Base-by-base conservation (phyloP, 352 stramenopile species). In the Globisporangium yorkense region DNA sequence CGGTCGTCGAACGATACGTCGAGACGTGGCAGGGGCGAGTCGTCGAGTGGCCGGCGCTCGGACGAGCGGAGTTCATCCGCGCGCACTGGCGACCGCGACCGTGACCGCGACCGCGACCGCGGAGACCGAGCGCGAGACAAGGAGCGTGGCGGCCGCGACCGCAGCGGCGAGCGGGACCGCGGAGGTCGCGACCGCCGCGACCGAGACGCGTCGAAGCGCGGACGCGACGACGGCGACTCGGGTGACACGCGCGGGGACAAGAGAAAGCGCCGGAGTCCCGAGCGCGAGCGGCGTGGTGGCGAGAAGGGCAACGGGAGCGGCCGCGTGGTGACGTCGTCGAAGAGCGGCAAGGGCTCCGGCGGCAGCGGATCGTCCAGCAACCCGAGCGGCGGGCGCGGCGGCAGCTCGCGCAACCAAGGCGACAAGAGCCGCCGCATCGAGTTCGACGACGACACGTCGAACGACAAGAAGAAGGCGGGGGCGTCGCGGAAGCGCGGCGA, bases 361-460 rank as follows among this genome's bases (percentile, higher is more conserved):
- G 27, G 27, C 3, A 16, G 39, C 2, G 37, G 37, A 13, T 18
- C 37, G 12, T 18, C 37, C 10, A 18, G 37, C 53, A 44, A 43
- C 24, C 10, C 20, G 49, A 46, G 64, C 4, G 67, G 75, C 6
- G 43, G 57, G 3, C 40, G 72, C 18, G 67, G 64, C 5, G 65
- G 74, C 2, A 68, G 45, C 9, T 56, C 53, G 40, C 54, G 57
- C 35, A 54, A 54, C 21, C 53, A 68, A 53, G 59, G 71, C 33
- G 69, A 74, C 12, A 82, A 82, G 47, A 53, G 47, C 29, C 74
- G 76, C 24, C 73, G 74, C 48, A 87, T 89, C 39, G 80, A 89
- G 54, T 69, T 74, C 33, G 73, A 87, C 33, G 74, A 64, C 31
- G 77, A 77, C 29, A 60, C 65, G 35, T 54, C 63, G 18, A 74